Conservation (phyloP, 176 grass and related monocot species). For the Thalia dealbata region DNA sequence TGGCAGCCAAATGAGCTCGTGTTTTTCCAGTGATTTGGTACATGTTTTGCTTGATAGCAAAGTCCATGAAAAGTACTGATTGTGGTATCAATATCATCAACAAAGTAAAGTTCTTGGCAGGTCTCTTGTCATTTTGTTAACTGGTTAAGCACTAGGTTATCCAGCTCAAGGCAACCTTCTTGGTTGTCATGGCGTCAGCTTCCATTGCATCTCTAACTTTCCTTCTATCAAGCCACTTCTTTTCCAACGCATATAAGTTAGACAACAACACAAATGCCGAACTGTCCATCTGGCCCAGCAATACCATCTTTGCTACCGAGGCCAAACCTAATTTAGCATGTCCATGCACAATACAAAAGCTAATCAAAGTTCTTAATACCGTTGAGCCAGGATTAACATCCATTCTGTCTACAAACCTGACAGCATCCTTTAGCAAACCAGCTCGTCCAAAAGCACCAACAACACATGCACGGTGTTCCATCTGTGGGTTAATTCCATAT, state of each 20-base stretch:
- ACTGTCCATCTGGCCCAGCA: slow-evolving; percentile 4
- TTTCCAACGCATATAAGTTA: slow-evolving; percentile 7
- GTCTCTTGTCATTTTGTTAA: background rate
- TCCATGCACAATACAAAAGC: slow-evolving; percentile 8
- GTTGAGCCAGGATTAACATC: slow-evolving; percentile 3
- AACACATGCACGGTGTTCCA: slow-evolving; percentile 8
- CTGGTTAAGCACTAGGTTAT: background rate
- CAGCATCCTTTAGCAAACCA: slow-evolving; percentile 8
- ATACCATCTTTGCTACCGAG: slow-evolving; percentile 10
- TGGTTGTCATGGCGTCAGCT: background rate
- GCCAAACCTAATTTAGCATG: slow-evolving; percentile 14
- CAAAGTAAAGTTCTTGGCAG: background rate
- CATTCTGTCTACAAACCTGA: slow-evolving; percentile 4
- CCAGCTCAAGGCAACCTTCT: slow-evolving; percentile 9
- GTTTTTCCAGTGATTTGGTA: too few relatives aligned
- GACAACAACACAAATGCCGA: slow-evolving; percentile 15
- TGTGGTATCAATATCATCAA: background rate
- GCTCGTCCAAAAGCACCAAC: slow-evolving; percentile 14
- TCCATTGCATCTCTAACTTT: slow-evolving; percentile 15
- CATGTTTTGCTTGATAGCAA: background rate
- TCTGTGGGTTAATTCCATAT: slow-evolving; percentile 10
- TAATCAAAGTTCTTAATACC: slow-evolving; percentile 11
- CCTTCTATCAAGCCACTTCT: slow-evolving; percentile 12
- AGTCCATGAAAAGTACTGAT: background rate
- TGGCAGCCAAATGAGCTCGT: too few relatives aligned